Conservation (phyloP, 2,329 filamentous ascomycete genomes). For the Ustilaginoidea virens region DNA sequence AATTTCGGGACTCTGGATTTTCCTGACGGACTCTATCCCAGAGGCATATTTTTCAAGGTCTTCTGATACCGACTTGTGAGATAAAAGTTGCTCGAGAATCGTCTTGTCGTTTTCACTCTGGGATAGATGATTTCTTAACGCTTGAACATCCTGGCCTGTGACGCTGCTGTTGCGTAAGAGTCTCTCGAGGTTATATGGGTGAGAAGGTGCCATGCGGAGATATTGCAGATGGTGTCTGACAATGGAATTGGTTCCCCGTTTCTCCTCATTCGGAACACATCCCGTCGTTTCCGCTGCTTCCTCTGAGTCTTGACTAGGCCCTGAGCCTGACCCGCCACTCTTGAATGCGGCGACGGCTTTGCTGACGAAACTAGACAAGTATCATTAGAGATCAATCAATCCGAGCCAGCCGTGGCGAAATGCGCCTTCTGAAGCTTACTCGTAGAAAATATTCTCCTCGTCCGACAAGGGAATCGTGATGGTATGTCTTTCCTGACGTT, state of each 20-base stretch:
- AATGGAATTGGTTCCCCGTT: neutral
- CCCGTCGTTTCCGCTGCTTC: no score
- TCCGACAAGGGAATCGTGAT: slow-evolving; percentile 11
- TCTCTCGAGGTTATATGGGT: slow-evolving; percentile 14
- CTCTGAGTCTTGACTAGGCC: no score
- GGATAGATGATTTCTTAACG: neutral
- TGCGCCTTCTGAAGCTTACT: slow-evolving; percentile 7
- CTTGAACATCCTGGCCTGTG: neutral
- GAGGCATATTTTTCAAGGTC: slow-evolving; percentile 4
- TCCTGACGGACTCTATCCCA: slow-evolving; percentile 6
- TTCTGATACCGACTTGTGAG: neutral
- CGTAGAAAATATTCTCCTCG: slow-evolving; percentile 12
- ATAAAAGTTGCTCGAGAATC: slow-evolving; percentile 5
- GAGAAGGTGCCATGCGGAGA: slow-evolving; percentile 9
- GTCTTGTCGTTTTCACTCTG: neutral
- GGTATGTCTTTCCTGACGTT: slow-evolving; percentile 4
- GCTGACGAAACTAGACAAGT: no score
- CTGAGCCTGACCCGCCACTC: no score
- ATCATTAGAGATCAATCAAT: no score
- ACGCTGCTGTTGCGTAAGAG: slow-evolving; percentile 7
- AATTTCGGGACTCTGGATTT: slow-evolving; percentile 4
- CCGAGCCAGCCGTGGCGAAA: no score
- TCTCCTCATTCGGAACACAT: no score
- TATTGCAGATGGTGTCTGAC: neutral
- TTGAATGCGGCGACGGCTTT: no score